These are phyloP conservation scores for Tarenaya hassleriana DNA, from an alignment of 345 rosid species.

Conservation along the genomic window DNA sequence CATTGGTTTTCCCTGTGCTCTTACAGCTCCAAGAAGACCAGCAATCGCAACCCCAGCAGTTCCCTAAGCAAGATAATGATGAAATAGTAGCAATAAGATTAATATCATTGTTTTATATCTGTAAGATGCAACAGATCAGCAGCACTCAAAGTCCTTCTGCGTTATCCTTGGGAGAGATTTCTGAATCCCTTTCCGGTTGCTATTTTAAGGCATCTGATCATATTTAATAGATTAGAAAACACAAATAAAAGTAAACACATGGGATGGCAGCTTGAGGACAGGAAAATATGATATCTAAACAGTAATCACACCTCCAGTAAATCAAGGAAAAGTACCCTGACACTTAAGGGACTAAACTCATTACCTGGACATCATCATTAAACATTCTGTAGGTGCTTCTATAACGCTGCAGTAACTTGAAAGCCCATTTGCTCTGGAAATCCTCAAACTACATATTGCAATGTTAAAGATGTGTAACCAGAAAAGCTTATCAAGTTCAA, in stretches of 20 bases:
- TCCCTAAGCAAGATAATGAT: conserved; percentile 43
- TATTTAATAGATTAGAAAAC: not conserved
- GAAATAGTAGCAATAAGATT: conserved; percentile 3
- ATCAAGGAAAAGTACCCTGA: conserved; percentile 7
- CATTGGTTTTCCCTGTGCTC: conserved; percentile 97
- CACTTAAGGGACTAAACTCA: conserved; percentile 10
- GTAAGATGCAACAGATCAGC: not conserved
- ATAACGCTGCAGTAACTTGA: conserved; percentile 88
- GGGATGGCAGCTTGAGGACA: conserved; percentile 12
- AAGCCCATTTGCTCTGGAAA: conserved; percentile 99
- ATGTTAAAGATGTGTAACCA: not conserved
- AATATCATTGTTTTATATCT: not conserved
- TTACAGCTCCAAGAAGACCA: conserved; percentile 97
- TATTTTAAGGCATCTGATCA: conserved; percentile 9
- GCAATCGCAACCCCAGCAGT: conserved; percentile 98
- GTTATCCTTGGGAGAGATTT: too few species aligned
- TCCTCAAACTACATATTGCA: conserved; percentile 73
- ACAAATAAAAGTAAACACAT: conserved; percentile 1
- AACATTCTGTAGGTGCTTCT: conserved; percentile 83
- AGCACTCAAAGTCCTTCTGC: too few species aligned
- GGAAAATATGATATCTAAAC: conserved; percentile 3
- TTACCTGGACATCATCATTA: conserved; percentile 98
- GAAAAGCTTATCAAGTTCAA: conserved; percentile 7
- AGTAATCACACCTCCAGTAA: not conserved
- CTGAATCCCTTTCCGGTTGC: not conserved